These are phyloP conservation scores for Aspergillus kassunensis DNA, from an alignment of 495 filamentous ascomycete species.

Conservation along the genomic window DNA sequence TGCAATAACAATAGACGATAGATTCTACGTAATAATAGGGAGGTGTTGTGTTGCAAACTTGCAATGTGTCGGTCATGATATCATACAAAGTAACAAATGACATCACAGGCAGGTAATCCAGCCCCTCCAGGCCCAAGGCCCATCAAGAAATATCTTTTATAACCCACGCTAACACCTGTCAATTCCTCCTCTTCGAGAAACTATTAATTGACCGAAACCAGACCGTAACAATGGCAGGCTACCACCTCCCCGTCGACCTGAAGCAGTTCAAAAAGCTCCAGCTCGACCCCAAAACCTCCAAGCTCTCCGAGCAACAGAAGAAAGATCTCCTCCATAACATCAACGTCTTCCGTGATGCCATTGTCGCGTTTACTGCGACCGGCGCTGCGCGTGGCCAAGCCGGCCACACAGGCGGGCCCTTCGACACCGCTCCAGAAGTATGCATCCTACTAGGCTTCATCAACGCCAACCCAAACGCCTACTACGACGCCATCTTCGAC, in stretches of 20 bases:
- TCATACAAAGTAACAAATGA: not conserved
- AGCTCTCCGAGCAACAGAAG: slow-evolving; percentile 31
- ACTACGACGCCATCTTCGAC: slow-evolving; percentile 34
- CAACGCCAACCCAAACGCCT: slow-evolving; percentile 28
- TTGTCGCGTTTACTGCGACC: slow-evolving; percentile 38
- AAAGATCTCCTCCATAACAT: slow-evolving; percentile 35
- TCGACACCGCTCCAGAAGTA: slow-evolving; percentile 40
- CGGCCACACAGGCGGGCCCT: slow-evolving; percentile 40
- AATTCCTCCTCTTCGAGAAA: too few relatives aligned
- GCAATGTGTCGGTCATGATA: not conserved
- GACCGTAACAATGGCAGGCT: slow-evolving; percentile 6
- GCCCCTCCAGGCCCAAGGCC: too few relatives aligned
- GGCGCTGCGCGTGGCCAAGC: slow-evolving; percentile 36
- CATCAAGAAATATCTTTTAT: too few relatives aligned
- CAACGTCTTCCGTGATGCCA: slow-evolving; percentile 37
- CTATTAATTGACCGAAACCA: too few relatives aligned
- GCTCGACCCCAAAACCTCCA: slow-evolving; percentile 30
- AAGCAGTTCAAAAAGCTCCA: slow-evolving; percentile 37
- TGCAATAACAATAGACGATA: too few relatives aligned
- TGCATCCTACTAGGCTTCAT: slow-evolving; percentile 37
- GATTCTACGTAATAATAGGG: too few relatives aligned
- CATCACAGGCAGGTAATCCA: not conserved
- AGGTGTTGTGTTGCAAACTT: too few relatives aligned
- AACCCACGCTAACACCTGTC: not conserved
- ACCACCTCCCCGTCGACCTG: slow-evolving; percentile 36